phyloP scores from a whole-genome alignment of 1,284 basidiomycete species.

The Melampsora larici-populina region DNA sequence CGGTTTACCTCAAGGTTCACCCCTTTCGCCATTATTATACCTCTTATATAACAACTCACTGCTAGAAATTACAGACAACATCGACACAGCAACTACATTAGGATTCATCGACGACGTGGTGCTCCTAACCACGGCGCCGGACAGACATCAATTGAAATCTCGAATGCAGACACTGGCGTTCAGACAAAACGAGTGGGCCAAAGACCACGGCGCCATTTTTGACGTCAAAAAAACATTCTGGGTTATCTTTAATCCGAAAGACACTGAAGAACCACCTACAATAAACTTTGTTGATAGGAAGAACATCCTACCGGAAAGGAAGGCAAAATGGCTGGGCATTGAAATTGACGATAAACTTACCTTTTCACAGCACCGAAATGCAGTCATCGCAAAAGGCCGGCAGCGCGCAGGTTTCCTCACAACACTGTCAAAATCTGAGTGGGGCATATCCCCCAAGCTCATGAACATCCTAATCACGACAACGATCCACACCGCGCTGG shows the following conservation, averaged over 20 bases:
- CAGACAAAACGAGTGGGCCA: not conserved
- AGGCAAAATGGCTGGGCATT: not conserved
- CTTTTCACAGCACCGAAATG: not conserved
- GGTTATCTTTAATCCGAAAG: not conserved
- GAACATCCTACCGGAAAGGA: not conserved
- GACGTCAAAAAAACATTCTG: conserved; percentile 1
- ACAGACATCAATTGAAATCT: not conserved
- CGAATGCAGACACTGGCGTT: not conserved
- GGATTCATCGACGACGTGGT: conserved; percentile 17
- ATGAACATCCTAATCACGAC: no score
- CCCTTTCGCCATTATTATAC: not conserved
- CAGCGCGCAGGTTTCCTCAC: no score
- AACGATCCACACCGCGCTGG: no score
- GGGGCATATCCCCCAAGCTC: no score
- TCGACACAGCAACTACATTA: not conserved
- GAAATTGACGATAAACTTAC: no score
- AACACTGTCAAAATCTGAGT: no score
- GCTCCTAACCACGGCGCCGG: not conserved
- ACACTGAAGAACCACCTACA: no score
- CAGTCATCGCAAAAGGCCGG: no score
- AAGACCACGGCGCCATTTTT: conserved; percentile 4
- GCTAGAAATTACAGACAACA: no score
- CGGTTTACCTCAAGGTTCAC: conserved; percentile 16
- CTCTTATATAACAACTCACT: conserved; percentile 9
- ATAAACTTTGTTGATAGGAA: no score